A percentile compares a stretch with the other conserved stretches of the same genome.
phyloP scores from a whole-genome alignment of 495 filamentous ascomycete species.

The Elaphomyces granulatus region DNA sequence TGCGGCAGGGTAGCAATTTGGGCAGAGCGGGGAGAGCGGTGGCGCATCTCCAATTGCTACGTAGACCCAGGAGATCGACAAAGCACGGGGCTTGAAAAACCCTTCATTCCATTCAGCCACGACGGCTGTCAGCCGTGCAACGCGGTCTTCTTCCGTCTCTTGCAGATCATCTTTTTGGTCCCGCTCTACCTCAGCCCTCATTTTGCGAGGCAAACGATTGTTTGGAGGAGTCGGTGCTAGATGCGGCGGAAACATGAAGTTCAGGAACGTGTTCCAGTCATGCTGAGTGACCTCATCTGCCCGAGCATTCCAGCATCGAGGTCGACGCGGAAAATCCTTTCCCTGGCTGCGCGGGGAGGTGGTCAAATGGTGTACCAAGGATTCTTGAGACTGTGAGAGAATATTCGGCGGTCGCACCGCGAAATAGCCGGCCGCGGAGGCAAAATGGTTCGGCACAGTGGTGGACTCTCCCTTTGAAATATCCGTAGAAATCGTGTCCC shows the following conservation, averaged over 20 bases:
- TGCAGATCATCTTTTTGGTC: conserved; percentile 30
- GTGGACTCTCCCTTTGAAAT: background rate
- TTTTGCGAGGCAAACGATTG: conserved; percentile 25
- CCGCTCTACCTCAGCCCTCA: conserved; percentile 27
- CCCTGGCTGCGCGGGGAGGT: conserved; percentile 31
- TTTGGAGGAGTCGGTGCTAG: conserved; percentile 27
- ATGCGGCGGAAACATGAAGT: conserved; percentile 32
- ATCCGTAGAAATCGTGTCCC: background rate
- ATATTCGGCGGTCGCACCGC: conserved; percentile 22
- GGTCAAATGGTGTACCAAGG: conserved; percentile 28
- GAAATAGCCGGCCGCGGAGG: conserved; percentile 33
- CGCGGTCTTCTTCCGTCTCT: conserved; percentile 31
- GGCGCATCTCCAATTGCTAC: conserved; percentile 24
- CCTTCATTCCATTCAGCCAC: conserved; percentile 39
- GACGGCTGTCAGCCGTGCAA: conserved; percentile 26
- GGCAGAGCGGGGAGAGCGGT: conserved; percentile 30
- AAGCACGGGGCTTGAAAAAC: conserved; percentile 33
- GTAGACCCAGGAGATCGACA: conserved; percentile 25
- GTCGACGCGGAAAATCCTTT: conserved; percentile 33
- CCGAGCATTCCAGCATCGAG: conserved; percentile 28
- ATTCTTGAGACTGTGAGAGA: conserved; percentile 4
- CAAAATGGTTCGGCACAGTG: conserved; percentile 21
- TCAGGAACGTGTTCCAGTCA: conserved; percentile 39
- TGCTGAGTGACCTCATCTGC: conserved; percentile 28
- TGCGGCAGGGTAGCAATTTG: conserved; percentile 31